phyloP scores from a whole-genome alignment of 805 yeast species.

The Cyberlindnera lachancei region DNA sequence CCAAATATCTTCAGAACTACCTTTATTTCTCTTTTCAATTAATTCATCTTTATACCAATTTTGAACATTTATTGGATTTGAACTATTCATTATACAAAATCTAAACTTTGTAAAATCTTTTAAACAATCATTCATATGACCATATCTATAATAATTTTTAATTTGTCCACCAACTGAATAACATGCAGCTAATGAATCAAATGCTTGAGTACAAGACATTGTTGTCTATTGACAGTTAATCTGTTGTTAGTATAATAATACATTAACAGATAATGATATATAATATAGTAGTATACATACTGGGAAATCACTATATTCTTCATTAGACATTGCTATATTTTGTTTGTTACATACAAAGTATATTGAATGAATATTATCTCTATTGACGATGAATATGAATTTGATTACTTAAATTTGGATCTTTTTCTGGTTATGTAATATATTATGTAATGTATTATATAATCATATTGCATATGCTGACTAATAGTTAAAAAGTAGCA shows the following conservation, averaged over 20 bases:
- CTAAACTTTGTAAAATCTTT: slow-evolving; percentile 66
- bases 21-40: slow-evolving; percentile 53
- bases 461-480: no score
- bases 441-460: no score
- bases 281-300: slow-evolving; percentile 11
- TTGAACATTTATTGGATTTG: slow-evolving; percentile 56
- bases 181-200: slow-evolving; percentile 80
- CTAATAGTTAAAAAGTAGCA: no score
- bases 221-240: slow-evolving; percentile 23
- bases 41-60: slow-evolving; percentile 61
- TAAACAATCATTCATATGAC: slow-evolving; percentile 66
- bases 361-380: no score
- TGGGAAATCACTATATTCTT: slow-evolving; percentile 17
- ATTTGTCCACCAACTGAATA: slow-evolving; percentile 89
- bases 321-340: neutral
- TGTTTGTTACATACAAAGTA: no score
- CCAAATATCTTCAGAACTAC: slow-evolving; percentile 88
- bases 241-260: slow-evolving; percentile 12
- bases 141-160: slow-evolving; percentile 76
- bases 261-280: no score
- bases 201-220: slow-evolving; percentile 76
- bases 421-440: no score
- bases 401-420: no score
- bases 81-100: slow-evolving; percentile 68
- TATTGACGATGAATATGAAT: no score